Base-by-base conservation (phyloP, 2,329 filamentous ascomycete species). In the Colletotrichum tropicicola region DNA sequence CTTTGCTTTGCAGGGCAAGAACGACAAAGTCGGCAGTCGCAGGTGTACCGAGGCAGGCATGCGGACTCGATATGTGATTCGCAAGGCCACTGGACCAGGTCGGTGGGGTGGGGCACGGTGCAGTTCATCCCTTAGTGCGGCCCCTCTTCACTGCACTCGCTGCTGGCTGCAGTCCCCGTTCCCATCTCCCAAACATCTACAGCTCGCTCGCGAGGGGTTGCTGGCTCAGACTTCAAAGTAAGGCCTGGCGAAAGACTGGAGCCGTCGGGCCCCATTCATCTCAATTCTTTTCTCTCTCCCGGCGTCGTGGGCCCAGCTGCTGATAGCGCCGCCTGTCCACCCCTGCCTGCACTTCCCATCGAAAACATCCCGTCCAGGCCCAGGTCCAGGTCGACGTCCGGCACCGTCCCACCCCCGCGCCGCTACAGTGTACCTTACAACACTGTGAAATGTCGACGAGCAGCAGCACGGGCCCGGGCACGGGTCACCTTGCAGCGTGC, bases 401-500 rank as follows among this genome's bases (percentile, higher is more conserved):
- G 41, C 43, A 17, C 43, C 21, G 61, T 65, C 57, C 57, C 57
- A 65, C 61, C 62, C 62, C 62, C 57, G 62, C 62, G 47, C 49
- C 61, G n/a, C n/a, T n/a, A n/a, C n/a, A n/a, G n/a, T n/a, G n/a
- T n/a, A n/a, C n/a, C n/a, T n/a, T n/a, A n/a, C n/a, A n/a, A n/a
- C n/a, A 23, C 59, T 59, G 47, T 35, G 41, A 41, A 53, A 23
- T 41, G 35, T 21, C 35, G 32, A 39, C n/a, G 21, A 53, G 35
- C 49, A 41, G 21, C 32, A 35, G 32, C 49, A 27, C 15, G 37
- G n/a, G n/a, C n/a, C n/a, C n/a, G n/a, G 19, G 30, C 30, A 57
- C 27, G 32, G 41, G 32, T 43, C 49, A 55, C 51, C 37, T 30
- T 30, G 4, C 25, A 17, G 7, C 21, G 25, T 58, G 44, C 59